Base-by-base conservation (phyloP, 805 yeast species). In the Candida patagonica region DNA sequence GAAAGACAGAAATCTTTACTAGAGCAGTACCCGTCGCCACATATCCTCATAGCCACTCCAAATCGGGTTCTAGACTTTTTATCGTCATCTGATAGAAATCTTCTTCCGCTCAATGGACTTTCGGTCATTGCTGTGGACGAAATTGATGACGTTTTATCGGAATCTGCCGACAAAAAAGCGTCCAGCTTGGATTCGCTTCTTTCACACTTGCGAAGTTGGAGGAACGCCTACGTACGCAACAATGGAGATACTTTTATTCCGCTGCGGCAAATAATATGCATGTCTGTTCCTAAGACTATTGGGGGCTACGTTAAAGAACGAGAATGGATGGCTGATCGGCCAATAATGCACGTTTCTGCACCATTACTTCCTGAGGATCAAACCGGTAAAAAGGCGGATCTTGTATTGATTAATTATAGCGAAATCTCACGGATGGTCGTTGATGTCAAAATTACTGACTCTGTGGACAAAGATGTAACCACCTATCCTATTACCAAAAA, bases 21-120 rank as follows among this genome's bases (percentile, higher is more conserved):
- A 26, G 23, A 30, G 19, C 17, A 33, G 6, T 20, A 43, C 30
- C 56, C 51, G 5, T 33, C 33, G 9, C 67, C 74, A 1, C 71
- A 67, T 13, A 66, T 74, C n/a, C 48, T 74, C 21, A 62, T 74
- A n/a, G 74, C 73, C 2, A 74, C 79, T 0, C 80, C 80, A 0
- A 68, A 71, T 6, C 52, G 78, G 35, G 46, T 74, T 33, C 56
- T 72, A 26, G 80, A 74, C 48, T 62, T 69, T 41, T 49, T 70
- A 36, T 47, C 63, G 4, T 58, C 68, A 10, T 45, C 50, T 23
- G 55, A 53, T 31, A 17, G 47, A 13, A 15, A 42, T 7, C 36
- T 51, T 8, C 32, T 51, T 4, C 44, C 42, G 1, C 40, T 54
- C 7, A 13, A 31, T 7, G 26, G 40, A 17, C 38, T 54, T 2